Evolutionary conservation across 139 green algal species (phyloP).

Genomic region (Asterochloris erici): DNA sequence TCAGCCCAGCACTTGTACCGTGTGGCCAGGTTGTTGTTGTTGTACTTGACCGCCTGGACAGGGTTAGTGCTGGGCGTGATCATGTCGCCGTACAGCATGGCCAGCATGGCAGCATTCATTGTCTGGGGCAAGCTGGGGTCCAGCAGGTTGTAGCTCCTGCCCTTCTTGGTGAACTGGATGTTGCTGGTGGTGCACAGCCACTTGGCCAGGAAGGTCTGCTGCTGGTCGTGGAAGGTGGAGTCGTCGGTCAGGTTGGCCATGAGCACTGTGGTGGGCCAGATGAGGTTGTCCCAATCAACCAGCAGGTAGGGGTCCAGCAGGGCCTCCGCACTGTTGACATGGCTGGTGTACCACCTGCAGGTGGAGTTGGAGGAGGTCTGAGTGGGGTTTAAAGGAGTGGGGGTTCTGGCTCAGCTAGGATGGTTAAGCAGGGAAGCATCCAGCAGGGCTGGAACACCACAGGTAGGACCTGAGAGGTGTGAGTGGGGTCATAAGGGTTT

Average conservation of each 20-base stretch:
- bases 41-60: conserved; percentile 11
- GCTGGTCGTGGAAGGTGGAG: conserved; percentile 28
- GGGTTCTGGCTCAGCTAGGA: too few relatives aligned
- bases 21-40: background rate
- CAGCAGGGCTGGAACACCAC: background rate
- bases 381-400: too few relatives aligned
- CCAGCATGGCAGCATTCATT: conserved; percentile 55
- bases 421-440: background rate
- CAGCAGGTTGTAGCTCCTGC: conserved; percentile 46
- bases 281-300: conserved; percentile 59
- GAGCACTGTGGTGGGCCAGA: conserved; percentile 44
- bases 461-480: too few relatives aligned
- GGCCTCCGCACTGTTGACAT: background rate
- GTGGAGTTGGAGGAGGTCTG: background rate
- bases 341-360: conserved; percentile 12
- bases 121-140: conserved; percentile 42
- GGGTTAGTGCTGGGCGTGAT: conserved; percentile 11
- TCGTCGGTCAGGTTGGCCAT: conserved; percentile 49
- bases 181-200: conserved; percentile 48
- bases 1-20: conserved; percentile 57
- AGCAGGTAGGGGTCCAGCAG: background rate
- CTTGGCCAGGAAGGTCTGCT: conserved; percentile 35
- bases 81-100: conserved; percentile 40
- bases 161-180: conserved; percentile 42
- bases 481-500: too few relatives aligned